Conservation (phyloP, 805 yeast genomes). For the Pichia ethanolica region DNA sequence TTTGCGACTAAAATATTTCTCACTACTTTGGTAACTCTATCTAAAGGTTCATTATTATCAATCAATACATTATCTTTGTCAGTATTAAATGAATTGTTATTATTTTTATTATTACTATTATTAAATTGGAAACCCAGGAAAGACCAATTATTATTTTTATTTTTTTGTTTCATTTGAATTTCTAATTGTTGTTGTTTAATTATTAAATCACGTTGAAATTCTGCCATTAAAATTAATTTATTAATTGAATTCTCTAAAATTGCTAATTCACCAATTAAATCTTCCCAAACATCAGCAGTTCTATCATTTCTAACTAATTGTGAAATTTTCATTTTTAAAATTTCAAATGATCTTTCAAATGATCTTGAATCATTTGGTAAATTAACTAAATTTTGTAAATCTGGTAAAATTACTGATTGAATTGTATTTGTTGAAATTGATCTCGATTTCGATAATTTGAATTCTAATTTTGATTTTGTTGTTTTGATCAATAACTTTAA, state of each 20-base stretch:
- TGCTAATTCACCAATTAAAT: slow-evolving; percentile 12
- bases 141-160: not conserved
- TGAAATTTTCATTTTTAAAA: slow-evolving; percentile 7
- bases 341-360: slow-evolving; percentile 12
- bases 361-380: slow-evolving; percentile 7
- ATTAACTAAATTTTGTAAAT: not conserved
- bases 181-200: not conserved
- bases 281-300: slow-evolving; percentile 14
- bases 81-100: not conserved
- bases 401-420: slow-evolving; percentile 4
- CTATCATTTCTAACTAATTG: slow-evolving; percentile 12
- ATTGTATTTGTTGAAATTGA: slow-evolving; percentile 6
- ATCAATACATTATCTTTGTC: not conserved
- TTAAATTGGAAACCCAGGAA: not conserved
- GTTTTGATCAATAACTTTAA: slow-evolving; percentile 9
- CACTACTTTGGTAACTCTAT: slow-evolving; percentile 11
- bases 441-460: slow-evolving; percentile 10
- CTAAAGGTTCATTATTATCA: not conserved
- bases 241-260: slow-evolving; percentile 8
- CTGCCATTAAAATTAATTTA: slow-evolving; percentile 5
- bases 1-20: slow-evolving; percentile 11
- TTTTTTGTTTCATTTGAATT: not conserved
- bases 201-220: slow-evolving; percentile 1
- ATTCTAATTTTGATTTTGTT: slow-evolving; percentile 7
- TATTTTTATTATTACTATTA: too few species aligned